phyloP scores from a whole-genome alignment of 306 rosid species.

The Psophocarpus tetragonolobus region DNA sequence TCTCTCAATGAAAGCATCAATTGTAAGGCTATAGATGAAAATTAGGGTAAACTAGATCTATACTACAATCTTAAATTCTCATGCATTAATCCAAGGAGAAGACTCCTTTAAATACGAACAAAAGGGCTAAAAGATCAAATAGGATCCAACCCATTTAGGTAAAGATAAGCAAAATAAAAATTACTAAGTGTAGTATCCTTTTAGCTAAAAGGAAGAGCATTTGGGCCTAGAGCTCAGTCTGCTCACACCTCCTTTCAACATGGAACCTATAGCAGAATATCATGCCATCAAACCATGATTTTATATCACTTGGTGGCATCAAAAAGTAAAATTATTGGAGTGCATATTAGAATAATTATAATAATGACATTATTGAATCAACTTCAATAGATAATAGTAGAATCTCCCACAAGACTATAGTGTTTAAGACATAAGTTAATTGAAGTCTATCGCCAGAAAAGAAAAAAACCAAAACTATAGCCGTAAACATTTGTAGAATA shows the following conservation, averaged over 20 bases:
- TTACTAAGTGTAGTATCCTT: too few species aligned
- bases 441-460: neutral
- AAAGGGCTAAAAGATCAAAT: too few species aligned
- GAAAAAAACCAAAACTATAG: slow-evolving; percentile 3
- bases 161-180: too few species aligned
- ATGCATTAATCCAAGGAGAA: too few species aligned
- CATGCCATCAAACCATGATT: neutral
- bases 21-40: too few species aligned
- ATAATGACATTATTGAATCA: neutral
- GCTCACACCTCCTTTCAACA: neutral
- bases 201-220: too few species aligned
- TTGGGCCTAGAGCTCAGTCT: too few species aligned
- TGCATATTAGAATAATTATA: neutral
- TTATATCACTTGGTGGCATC: neutral
- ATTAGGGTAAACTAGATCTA: too few species aligned
- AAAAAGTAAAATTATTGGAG: neutral
- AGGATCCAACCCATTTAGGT: too few species aligned
- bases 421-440: neutral
- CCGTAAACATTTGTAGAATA: neutral
- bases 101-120: too few species aligned
- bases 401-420: neutral
- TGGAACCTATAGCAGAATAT: neutral
- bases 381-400: neutral
- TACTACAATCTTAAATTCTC: too few species aligned
- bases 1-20: too few species aligned